phyloP scores from a whole-genome alignment of 2,329 filamentous ascomycete genomes.

The Sordariomycetes sp. region DNA sequence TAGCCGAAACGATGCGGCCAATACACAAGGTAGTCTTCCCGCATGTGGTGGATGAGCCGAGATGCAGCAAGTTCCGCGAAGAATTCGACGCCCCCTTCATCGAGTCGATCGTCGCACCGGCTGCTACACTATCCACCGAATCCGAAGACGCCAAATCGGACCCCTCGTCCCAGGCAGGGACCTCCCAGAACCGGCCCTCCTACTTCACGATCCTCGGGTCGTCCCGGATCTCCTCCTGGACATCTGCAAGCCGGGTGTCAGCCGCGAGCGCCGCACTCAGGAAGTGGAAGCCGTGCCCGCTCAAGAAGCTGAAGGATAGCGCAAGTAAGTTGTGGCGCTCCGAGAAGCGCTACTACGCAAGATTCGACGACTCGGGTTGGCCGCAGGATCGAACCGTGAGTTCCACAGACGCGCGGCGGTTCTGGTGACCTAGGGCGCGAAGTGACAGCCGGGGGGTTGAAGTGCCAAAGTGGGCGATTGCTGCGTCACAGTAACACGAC shows the following conservation, averaged over 20 bases:
- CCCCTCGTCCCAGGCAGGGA: neutral
- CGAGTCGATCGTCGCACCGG: constrained; percentile 19
- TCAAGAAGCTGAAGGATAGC: neutral
- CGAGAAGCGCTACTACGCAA: too few relatives aligned
- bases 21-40: too few relatives aligned
- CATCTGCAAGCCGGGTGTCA: neutral
- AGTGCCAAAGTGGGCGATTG: neutral
- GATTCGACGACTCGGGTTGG: neutral
- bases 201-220: neutral
- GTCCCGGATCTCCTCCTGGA: neutral
- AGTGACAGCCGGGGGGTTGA: neutral
- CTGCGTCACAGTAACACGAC: neutral
- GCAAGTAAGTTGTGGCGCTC: neutral
- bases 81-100: constrained; percentile 27
- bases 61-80: constrained; percentile 23
- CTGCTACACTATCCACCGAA: constrained; percentile 16
- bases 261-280: neutral
- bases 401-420: neutral
- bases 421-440: too few relatives aligned
- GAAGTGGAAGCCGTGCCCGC: neutral
- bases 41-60: neutral
- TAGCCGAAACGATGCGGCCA: too few relatives aligned
- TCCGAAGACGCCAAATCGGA: neutral
- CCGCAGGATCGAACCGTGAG: neutral
- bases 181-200: neutral